Percentiles rank a stretch among this genome's conserved stretches.
Conservation (phyloP, 75 land plant genomes). For the Chamaecyparis obtusa region DNA sequence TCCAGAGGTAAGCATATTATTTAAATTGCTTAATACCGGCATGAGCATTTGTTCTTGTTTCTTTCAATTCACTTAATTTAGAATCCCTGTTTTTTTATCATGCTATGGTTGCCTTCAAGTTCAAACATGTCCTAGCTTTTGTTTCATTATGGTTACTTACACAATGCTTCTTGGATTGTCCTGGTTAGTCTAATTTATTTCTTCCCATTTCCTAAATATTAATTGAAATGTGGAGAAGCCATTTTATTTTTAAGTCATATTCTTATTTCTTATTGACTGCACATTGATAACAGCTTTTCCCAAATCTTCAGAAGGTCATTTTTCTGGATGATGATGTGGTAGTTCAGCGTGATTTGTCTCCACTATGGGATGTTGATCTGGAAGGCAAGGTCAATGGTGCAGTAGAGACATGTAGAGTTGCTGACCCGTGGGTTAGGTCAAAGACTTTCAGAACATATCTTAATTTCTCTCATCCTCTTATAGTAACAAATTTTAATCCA, state of each 20-base stretch:
- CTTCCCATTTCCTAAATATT: constrained; percentile 1
- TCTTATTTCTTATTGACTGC: background rate
- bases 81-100: background rate
- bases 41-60: background rate
- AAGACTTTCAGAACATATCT: constrained; percentile 59
- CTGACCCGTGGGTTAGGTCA: constrained; percentile 40
- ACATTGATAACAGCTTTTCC: constrained; percentile 67
- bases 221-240: background rate
- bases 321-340: constrained; percentile 96
- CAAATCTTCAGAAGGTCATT: constrained; percentile 78
- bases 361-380: constrained; percentile 77
- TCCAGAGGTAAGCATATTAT: constrained; percentile 66
- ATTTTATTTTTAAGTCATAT: background rate
- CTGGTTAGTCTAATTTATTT: background rate
- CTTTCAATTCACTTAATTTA: background rate
- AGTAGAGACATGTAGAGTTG: constrained; percentile 72
- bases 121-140: background rate
- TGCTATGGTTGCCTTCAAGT: background rate
- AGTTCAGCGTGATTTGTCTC: constrained; percentile 75
- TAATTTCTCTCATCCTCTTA: constrained; percentile 80
- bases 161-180: background rate
- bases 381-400: constrained; percentile 92
- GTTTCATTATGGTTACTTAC: background rate
- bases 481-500: constrained; percentile 50
- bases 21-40: background rate